Evolutionary conservation across 2,329 filamentous ascomycete species (phyloP).

Genomic region (Claviceps quebecensis): DNA sequence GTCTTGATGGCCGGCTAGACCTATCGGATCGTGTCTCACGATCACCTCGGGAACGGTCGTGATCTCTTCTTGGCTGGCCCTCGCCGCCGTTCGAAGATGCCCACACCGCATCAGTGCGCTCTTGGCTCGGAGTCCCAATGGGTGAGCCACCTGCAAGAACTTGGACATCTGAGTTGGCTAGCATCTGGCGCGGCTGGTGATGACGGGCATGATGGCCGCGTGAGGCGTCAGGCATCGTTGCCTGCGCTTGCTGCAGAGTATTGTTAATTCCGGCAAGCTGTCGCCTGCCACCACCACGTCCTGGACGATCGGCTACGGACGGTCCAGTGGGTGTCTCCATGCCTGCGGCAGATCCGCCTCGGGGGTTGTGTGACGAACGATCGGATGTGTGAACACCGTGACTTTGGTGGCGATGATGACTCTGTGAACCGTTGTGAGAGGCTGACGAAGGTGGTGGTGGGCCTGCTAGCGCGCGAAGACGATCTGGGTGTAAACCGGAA

Average conservation of each 20-base stretch:
- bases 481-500: constrained; percentile 34
- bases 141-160: constrained; percentile 41
- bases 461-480: constrained; percentile 31
- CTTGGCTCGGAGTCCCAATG: constrained; percentile 32
- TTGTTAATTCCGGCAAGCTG: constrained; percentile 47
- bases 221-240: constrained; percentile 23
- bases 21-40: constrained; percentile 27
- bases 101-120: constrained; percentile 31
- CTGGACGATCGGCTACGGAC: constrained; percentile 21
- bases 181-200: constrained; percentile 24
- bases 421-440: constrained; percentile 17
- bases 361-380: constrained; percentile 9
- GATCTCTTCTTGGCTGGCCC: constrained; percentile 16
- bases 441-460: constrained; percentile 11
- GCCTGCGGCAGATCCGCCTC: constrained; percentile 12
- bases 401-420: constrained; percentile 16
- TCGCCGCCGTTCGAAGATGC: constrained; percentile 19
- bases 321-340: constrained; percentile 21
- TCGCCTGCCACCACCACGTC: constrained; percentile 29
- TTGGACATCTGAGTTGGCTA: constrained; percentile 42
- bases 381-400: constrained; percentile 14
- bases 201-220: constrained; percentile 21
- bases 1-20: constrained; percentile 27
- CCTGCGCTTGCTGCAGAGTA: constrained; percentile 38
- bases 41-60: constrained; percentile 31